These are phyloP conservation scores for Plectosphaerella sp. DNA, from an alignment of 2,329 filamentous ascomycete genomes.

Conservation along the genomic window DNA sequence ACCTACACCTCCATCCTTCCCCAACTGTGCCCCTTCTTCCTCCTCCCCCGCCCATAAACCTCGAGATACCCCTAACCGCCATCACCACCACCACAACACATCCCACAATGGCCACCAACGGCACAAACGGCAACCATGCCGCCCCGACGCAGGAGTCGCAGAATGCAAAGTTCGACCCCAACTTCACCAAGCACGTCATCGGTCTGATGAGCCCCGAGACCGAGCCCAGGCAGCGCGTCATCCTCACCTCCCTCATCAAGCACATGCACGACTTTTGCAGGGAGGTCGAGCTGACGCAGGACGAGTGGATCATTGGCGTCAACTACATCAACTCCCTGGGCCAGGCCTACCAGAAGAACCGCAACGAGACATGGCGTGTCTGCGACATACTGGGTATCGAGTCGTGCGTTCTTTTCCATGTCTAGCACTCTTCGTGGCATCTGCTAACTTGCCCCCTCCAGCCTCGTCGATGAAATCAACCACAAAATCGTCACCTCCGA, in stretches of 20 bases:
- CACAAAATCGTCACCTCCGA: conserved; percentile 8
- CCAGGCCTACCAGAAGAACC: conserved; percentile 13
- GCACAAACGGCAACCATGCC: conserved; percentile 5
- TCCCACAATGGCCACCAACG: conserved; percentile 8
- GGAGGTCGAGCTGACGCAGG: conserved; percentile 70
- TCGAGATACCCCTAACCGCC: not conserved
- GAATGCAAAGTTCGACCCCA: conserved; percentile 9
- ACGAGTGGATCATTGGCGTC: conserved; percentile 11
- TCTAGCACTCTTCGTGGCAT: not conserved
- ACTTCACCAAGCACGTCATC: conserved; percentile 13
- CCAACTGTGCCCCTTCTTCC: conserved; percentile 43
- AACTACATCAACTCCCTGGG: conserved; percentile 13
- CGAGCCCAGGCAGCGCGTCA: conserved; percentile 7
- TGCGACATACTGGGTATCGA: conserved; percentile 11
- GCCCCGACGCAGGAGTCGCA: not conserved
- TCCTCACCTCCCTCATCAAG: conserved; percentile 10
- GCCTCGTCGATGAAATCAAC: conserved; percentile 13
- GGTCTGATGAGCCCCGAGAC: conserved; percentile 13
- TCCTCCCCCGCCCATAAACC: not conserved
- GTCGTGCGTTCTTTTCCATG: conserved; percentile 4
- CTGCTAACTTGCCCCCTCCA: not conserved
- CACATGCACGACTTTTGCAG: conserved; percentile 92
- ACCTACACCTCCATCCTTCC: conserved; percentile 66
- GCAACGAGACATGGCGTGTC: conserved; percentile 12
- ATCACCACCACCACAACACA: not conserved